Evolutionary conservation across 1,284 basidiomycete genomes (phyloP).

Genomic region (Ceratobasidium sp.): DNA sequence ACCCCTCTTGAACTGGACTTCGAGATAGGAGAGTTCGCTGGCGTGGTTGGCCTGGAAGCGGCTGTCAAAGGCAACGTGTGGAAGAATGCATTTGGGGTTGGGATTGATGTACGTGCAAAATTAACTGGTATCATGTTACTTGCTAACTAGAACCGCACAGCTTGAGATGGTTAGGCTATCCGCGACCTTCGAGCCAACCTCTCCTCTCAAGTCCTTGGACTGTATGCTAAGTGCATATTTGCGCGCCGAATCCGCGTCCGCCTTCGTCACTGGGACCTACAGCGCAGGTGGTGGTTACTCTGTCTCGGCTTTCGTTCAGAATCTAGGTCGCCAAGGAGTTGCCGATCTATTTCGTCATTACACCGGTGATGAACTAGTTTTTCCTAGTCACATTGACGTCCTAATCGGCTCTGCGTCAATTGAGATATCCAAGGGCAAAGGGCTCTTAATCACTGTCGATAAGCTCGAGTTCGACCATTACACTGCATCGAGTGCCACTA

Average conservation of each 20-base stretch:
- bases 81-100: constrained; percentile 1
- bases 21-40: background rate
- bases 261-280: background rate
- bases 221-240: background rate
- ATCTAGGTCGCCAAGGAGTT: background rate
- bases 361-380: background rate
- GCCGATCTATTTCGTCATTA: background rate
- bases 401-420: background rate
- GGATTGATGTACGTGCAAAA: background rate
- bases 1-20: background rate
- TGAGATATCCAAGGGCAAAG: background rate
- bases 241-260: background rate
- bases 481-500: background rate
- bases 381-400: background rate
- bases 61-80: background rate
- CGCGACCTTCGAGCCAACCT: background rate
- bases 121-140: background rate
- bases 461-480: constrained; percentile 1
- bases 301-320: background rate
- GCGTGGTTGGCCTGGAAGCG: background rate
- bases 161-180: background rate
- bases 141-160: background rate
- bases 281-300: background rate
- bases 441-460: constrained; percentile 6
- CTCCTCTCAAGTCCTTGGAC: background rate